Percentiles rank a stretch among this genome's conserved stretches.
phyloP scores from a whole-genome alignment of 345 rosid genomes.

The Arabidopsis thaliana region DNA sequence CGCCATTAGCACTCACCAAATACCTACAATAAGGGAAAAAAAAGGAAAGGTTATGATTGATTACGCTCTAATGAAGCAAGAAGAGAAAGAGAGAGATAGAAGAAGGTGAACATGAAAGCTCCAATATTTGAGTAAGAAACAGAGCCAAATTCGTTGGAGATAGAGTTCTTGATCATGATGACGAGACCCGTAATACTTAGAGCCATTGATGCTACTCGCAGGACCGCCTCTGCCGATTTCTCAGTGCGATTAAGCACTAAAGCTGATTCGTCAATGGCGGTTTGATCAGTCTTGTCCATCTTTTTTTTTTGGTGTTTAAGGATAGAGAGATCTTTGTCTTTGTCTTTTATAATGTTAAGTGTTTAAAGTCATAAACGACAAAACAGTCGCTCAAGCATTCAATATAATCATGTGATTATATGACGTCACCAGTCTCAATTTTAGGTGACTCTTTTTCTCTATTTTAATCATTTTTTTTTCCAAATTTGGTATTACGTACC shows the following conservation, averaged over 20 bases:
- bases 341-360: conserved; percentile 7
- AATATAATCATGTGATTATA: conserved; percentile 30
- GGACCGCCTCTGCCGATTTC: conserved; percentile 50
- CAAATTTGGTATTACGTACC: conserved; percentile 23
- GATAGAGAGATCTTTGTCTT: conserved; percentile 21
- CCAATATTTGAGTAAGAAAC: conserved; percentile 76
- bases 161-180: conserved; percentile 70
- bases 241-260: conserved; percentile 28
- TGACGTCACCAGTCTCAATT: neutral
- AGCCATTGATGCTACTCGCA: conserved; percentile 66
- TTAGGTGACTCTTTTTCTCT: conserved; percentile 32
- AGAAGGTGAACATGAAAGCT: conserved; percentile 66
- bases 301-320: neutral
- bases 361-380: conserved; percentile 10
- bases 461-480: neutral
- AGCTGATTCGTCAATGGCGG: neutral
- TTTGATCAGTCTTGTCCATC: conserved; percentile 30
- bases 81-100: neutral
- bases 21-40: conserved; percentile 61
- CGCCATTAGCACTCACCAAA: conserved; percentile 40
- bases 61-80: conserved; percentile 46
- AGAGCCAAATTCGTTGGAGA: conserved; percentile 70
- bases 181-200: conserved; percentile 67
- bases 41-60: conserved; percentile 62
- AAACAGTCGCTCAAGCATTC: conserved; percentile 21